Base-by-base conservation (phyloP, 2,329 filamentous ascomycete genomes). In the Aspergillus fijiensis region DNA sequence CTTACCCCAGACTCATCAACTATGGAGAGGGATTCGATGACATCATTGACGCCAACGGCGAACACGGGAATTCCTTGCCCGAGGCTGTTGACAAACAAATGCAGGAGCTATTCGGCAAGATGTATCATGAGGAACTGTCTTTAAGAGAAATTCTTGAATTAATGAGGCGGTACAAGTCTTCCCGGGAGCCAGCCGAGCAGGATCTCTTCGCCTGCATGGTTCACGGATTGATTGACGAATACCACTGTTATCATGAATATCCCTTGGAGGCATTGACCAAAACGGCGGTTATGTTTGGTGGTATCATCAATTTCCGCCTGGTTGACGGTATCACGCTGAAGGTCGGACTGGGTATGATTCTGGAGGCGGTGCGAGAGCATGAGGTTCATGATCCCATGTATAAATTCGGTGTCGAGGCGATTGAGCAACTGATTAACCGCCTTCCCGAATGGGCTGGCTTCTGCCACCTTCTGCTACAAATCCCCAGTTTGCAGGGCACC, bases 181-280 rank as follows among this genome's bases (percentile, higher is more conserved):
- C 96, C 0, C 86, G 87, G 51, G 90, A 95, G 61, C 84, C 91
- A 1, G 80, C 89, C 16, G 92, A 97, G 62, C 95, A 98, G 74
- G 95, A 99, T 72, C 85, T 97, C 6, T 99, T 99, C 73, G 91
- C 94, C 14, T 97, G 94, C 79, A 99, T 99, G 92, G 96, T 99
- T 39, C 93, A 97, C 70, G 95, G 95, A 0, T 81, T 99, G 4
- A 97, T 99, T 69, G 95, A 99, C 69, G 95, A 99, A 79, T 99
- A 97, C 74, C 89, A 89, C 58, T 96, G 96, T 71, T 99, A 97
- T 73, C 87, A 90, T 47, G 93, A 96, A 70, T 99, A 99, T 74
- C 96, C 96, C 0, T 82, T 97, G n/a, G 94, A 97, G 71, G 95
- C 95, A 5, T 81, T 99, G 54, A 94, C 94, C 7, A 98, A 94